These are phyloP conservation scores for Trichoderma polysporum DNA, from an alignment of 2,329 filamentous ascomycete species.

Conservation along the genomic window DNA sequence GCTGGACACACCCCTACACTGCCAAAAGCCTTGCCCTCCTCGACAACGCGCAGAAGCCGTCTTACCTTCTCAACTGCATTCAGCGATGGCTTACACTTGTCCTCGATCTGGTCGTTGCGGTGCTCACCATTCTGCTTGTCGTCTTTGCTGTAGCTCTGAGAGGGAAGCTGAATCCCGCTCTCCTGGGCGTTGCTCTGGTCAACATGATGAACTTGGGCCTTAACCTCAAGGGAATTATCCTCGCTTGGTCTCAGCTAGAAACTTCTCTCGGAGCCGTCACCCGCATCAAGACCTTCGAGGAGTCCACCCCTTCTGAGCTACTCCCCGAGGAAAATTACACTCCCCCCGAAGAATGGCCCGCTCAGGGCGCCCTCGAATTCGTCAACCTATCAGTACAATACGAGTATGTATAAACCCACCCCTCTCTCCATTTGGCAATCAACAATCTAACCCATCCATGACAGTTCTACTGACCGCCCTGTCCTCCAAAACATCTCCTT, in stretches of 20 bases:
- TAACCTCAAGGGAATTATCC: slow-evolving; percentile 31
- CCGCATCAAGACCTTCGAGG: slow-evolving; percentile 31
- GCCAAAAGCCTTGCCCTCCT: slow-evolving; percentile 39
- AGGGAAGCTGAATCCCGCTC: slow-evolving; percentile 33
- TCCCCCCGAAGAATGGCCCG: slow-evolving; percentile 28
- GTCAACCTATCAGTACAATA: slow-evolving; percentile 30
- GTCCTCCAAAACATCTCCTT: slow-evolving; percentile 35
- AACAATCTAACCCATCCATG: not conserved
- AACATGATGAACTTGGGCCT: slow-evolving; percentile 34
- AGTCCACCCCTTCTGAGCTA: slow-evolving; percentile 29
- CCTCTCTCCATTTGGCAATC: not conserved
- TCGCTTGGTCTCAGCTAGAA: slow-evolving; percentile 33
- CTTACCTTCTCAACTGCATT: slow-evolving; percentile 52
- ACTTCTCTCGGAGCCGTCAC: slow-evolving; percentile 34
- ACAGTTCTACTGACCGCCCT: slow-evolving; percentile 26
- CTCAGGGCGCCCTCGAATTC: slow-evolving; percentile 27
- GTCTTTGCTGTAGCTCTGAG: slow-evolving; percentile 39
- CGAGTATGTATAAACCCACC: slow-evolving; percentile 26
- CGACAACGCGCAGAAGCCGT: slow-evolving; percentile 51
- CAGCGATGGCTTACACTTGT: slow-evolving; percentile 55
- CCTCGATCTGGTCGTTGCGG: slow-evolving; percentile 51
- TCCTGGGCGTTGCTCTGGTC: slow-evolving; percentile 39
- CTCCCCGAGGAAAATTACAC: slow-evolving; percentile 22
- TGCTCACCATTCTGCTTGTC: slow-evolving; percentile 41
- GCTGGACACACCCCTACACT: slow-evolving; percentile 39